Evolutionary conservation across 1,284 basidiomycete species (phyloP), one percentile per base, ranked within the genome.

Genomic region (Sanghuangporus sanghuang): DNA sequence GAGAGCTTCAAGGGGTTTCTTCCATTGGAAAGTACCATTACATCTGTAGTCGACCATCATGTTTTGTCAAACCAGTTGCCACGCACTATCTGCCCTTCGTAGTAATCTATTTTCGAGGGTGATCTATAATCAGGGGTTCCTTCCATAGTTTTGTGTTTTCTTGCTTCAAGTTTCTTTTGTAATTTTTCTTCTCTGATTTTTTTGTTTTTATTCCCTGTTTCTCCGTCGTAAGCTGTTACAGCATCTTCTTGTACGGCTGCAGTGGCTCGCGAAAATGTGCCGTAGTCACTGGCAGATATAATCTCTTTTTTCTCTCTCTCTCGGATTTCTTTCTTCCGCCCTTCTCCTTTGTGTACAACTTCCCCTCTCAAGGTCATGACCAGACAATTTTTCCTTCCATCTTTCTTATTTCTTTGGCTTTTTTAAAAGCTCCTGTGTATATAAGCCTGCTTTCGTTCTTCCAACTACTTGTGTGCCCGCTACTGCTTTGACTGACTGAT

Each of bases 101-200:
- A 46, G 35, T 21, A 32, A 38, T 56, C 21, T 21, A 42, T 23
- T 48, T 42, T 12, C 38, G 23, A 11, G 27, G 12, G 27, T 35
- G 35, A 39, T 48, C 57, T 44, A 39, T 59, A 39, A 38, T 42
- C 18, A 18, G 44, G 40, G 11, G n/a, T 42, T 32, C 27, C 27
- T 32, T 32, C 27, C 27, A 5, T 32, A 32, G 2, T 32, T 32
- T 5, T 32, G 18, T 2, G 18, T 2, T 18, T 38, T 18, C 27
- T 57, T 6, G n/a, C 38, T 18, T 57, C 38, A 14, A 16, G 5
- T 18, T 57, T 57, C 64, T 39, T 49, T 35, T 36, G 16, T 8
- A 48, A 55, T 27, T 54, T 57, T 55, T 27, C 27, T 38, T 39
- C 42, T 66, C 46, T 61, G 44, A 50, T 56, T 60, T 65, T 57